These are phyloP conservation scores for Solanum ossicruentum DNA, from an alignment of 257 asterid species.

Conservation along the genomic window DNA sequence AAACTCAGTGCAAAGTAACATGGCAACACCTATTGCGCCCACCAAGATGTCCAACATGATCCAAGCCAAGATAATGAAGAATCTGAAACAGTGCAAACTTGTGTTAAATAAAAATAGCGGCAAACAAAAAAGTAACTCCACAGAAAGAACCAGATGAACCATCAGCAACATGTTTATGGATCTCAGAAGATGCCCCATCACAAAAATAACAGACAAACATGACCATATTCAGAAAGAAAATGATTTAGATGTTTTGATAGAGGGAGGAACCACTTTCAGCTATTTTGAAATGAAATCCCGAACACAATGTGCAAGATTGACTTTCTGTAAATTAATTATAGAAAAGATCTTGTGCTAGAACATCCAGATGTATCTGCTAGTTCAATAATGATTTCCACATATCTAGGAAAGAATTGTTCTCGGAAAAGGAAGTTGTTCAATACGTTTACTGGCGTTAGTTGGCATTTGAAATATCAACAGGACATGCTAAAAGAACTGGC, in stretches of 20 bases:
- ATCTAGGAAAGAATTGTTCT: neutral
- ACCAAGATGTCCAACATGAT: conserved; percentile 90
- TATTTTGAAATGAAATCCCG: neutral
- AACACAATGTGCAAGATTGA: neutral
- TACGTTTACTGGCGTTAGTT: neutral
- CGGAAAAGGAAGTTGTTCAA: neutral
- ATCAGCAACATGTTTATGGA: neutral
- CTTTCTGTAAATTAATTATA: neutral
- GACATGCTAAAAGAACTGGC: neutral
- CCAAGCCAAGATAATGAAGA: conserved; percentile 96
- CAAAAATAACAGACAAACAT: neutral
- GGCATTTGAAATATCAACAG: neutral
- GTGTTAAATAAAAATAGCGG: conserved; percentile 5
- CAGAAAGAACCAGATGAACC: neutral
- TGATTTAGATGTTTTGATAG: neutral
- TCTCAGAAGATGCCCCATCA: neutral
- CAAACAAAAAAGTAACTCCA: neutral
- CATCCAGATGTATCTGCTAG: neutral
- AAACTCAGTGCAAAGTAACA: neutral
- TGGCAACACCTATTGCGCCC: conserved; percentile 63
- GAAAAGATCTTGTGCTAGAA: neutral
- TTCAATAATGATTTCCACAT: neutral
- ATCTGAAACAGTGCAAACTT: conserved; percentile 40
- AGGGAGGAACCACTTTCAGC: neutral
- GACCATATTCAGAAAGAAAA: neutral